Conservation (phyloP, 192 early-diverging fungal species). For the Coemansia sp. region DNA sequence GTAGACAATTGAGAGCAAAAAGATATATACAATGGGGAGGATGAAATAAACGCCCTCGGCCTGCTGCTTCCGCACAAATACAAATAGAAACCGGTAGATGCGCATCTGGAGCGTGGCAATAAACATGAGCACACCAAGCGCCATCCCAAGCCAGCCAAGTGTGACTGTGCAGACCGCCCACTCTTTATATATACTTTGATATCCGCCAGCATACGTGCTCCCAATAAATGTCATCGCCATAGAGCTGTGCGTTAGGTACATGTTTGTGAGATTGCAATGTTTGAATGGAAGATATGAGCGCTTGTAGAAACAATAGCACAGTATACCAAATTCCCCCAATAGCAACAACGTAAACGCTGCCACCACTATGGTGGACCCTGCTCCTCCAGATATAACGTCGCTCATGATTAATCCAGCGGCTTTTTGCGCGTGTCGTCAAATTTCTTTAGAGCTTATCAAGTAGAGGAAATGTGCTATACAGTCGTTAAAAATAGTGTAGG, state of each 20-base stretch:
- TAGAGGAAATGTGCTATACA: no score
- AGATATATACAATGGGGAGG: conserved; percentile 13
- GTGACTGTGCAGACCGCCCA: conserved; percentile 34
- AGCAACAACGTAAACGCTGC: background rate
- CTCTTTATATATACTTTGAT: conserved; percentile 8
- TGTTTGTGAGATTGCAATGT: conserved; percentile 28
- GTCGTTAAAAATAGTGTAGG: no score
- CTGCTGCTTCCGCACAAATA: conserved; percentile 28
- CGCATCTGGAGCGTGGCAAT: conserved; percentile 31
- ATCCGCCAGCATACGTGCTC: conserved; percentile 7
- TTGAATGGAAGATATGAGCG: conserved; percentile 39
- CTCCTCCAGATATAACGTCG: background rate
- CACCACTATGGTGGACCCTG: background rate
- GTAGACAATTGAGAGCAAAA: conserved; percentile 15
- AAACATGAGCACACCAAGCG: conserved; percentile 29
- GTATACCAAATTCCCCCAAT: conserved; percentile 12
- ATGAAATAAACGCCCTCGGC: conserved; percentile 29
- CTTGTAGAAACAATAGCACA: conserved; percentile 24
- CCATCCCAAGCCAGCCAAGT: conserved; percentile 41
- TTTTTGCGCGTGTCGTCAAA: background rate
- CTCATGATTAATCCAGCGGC: background rate
- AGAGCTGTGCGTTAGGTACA: conserved; percentile 29
- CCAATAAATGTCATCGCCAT: conserved; percentile 45
- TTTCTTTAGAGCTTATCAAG: background rate
- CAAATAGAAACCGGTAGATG: conserved; percentile 31